These are phyloP conservation scores for Penicillium verrucosum DNA, from an alignment of 2,329 filamentous ascomycete species.

Conservation along the genomic window DNA sequence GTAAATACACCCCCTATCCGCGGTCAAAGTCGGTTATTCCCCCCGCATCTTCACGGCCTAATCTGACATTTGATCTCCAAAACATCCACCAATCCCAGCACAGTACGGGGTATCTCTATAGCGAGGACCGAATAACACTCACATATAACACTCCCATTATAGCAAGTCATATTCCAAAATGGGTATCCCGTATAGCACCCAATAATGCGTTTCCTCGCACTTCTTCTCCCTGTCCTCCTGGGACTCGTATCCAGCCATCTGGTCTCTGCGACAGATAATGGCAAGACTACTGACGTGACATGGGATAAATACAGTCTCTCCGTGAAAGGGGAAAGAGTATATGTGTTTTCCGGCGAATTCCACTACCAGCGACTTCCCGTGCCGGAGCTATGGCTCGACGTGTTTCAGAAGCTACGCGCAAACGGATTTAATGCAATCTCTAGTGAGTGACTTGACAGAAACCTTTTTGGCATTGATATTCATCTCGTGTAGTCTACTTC, in stretches of 20 bases:
- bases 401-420: constrained; percentile 54
- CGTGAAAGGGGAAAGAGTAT: constrained; percentile 49
- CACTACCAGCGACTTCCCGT: constrained; percentile 55
- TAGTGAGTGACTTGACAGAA: constrained; percentile 27
- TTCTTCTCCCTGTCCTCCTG: constrained; percentile 17
- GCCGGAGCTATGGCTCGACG: constrained; percentile 54
- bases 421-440: constrained; percentile 53
- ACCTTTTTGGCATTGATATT: background rate
- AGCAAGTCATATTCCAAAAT: background rate
- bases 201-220: constrained; percentile 20
- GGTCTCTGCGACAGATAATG: constrained; percentile 37
- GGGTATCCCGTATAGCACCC: background rate
- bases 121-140: constrained; percentile 22
- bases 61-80: constrained; percentile 10
- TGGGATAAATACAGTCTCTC: constrained; percentile 54
- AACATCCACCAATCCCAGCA: constrained; percentile 30
- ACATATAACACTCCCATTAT: background rate
- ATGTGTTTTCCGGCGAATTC: constrained; percentile 52
- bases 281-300: constrained; percentile 44
- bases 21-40: background rate
- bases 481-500: constrained; percentile 26
- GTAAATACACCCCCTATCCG: no score
- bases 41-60: constrained; percentile 15
- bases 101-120: constrained; percentile 19
- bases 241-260: constrained; percentile 7